Base-by-base conservation (phyloP, 768 basidiomycete genomes). In the Pisolithus microcarpus region DNA sequence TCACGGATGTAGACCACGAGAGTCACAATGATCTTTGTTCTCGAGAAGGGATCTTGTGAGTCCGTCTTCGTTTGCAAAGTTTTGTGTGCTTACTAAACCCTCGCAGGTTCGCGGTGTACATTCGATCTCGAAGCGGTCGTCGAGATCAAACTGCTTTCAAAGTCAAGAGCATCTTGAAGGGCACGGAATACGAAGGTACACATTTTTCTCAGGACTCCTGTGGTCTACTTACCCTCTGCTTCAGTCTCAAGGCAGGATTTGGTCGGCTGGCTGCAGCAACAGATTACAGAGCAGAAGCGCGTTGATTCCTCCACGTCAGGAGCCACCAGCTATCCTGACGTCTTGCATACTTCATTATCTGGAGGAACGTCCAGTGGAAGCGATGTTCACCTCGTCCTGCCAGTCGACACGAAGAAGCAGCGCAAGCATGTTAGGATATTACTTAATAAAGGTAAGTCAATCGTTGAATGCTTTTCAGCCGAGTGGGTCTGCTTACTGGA, bases 41-140 rank as follows among this genome's bases (percentile, higher is more conserved):
- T n/a, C 70, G 81, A n/a, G 89, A 92, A 65, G 90, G 90, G 10
- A 90, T 92, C 38, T 59, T 91, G 90, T 91, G 57, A 50, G 82
- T 70, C 21, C 0, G n/a, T 3, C 45, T 26, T 19, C 38, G 53
- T 21, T 50, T 50, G 9, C 10, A 38, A 16, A 30, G 13, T 37
- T 34, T 23, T 7, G 42, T 3, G 39, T 75, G 65, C 23, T 76
- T 52, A 75, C 69, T 15, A 11, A 72, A 3, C 75, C 72, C 51
- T 68, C 72, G 9, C 31, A 81, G 80, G 42, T 81, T 81, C 55
- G 68, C 71, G 19, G 65, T 81, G 13, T 78, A 77, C 56, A 75
- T 73, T 18, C 69, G 77, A 23, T 80, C 86, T 18, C 79, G 82
- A 38, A 69, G 70, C 13, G 72, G 68, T 30, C 76, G 78, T 18